Percentiles rank a stretch among this genome's conserved stretches.
phyloP scores from a whole-genome alignment of 805 yeast species.

The Ogataea sp. region DNA sequence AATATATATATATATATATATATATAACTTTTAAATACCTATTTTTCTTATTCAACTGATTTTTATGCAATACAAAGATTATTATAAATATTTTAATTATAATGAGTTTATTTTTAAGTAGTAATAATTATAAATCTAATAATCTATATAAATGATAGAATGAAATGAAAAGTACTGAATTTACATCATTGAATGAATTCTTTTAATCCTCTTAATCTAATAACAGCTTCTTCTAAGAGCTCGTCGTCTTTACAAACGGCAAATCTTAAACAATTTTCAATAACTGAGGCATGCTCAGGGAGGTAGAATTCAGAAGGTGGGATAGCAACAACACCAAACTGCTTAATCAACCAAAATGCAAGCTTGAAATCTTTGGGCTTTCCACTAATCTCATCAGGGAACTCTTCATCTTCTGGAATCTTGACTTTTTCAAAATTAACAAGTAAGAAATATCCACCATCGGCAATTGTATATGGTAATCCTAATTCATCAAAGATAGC shows the following conservation, averaged over 20 bases:
- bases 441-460: slow-evolving; percentile 88
- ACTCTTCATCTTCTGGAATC: slow-evolving; percentile 55
- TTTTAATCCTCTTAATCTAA: slow-evolving; percentile 61
- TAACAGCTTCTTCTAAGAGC: slow-evolving; percentile 73
- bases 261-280: slow-evolving; percentile 82
- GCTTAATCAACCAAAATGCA: slow-evolving; percentile 90
- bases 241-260: slow-evolving; percentile 94
- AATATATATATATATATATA: background rate
- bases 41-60: background rate
- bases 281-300: slow-evolving; percentile 60
- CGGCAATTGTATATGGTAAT: slow-evolving; percentile 83
- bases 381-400: slow-evolving; percentile 58
- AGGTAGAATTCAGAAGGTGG: slow-evolving; percentile 95
- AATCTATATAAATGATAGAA: no score
- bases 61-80: no score
- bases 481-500: slow-evolving; percentile 78
- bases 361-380: slow-evolving; percentile 81
- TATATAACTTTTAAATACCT: background rate
- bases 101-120: no score
- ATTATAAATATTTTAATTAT: no score
- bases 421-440: slow-evolving; percentile 81
- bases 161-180: no score
- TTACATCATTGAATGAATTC: slow-evolving; percentile 35
- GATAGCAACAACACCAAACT: slow-evolving; percentile 89
- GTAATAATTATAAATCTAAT: no score